Evolutionary conservation across 768 basidiomycete species (phyloP).

Genomic region (Phallus indusiatus): DNA sequence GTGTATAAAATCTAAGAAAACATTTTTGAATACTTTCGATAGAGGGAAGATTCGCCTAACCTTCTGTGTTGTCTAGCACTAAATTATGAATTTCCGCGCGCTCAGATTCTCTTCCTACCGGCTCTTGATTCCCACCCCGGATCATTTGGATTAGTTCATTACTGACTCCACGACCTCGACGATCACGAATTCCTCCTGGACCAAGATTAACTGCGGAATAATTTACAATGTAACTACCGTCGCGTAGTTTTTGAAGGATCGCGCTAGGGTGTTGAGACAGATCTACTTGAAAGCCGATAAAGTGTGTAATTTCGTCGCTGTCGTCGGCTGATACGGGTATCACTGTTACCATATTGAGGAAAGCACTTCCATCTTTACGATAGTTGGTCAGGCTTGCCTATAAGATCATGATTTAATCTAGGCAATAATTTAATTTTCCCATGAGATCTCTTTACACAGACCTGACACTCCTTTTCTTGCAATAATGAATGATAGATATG

Average conservation of each 20-base stretch:
- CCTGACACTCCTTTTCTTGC: conserved; percentile 79
- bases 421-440: background rate
- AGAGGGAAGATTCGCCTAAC: conserved; percentile 13
- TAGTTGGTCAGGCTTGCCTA: conserved; percentile 78
- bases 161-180: background rate
- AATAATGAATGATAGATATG: conserved; percentile 56
- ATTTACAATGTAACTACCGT: conserved; percentile 70
- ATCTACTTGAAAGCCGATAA: conserved; percentile 95
- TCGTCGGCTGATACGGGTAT: conserved; percentile 73
- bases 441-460: background rate
- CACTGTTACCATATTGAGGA: conserved; percentile 87
- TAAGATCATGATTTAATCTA: background rate
- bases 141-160: background rate
- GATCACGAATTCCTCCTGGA: background rate
- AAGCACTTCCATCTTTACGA: conserved; percentile 71
- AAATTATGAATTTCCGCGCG: conserved; percentile 19
- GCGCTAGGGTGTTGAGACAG: conserved; percentile 77
- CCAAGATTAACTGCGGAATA: conserved; percentile 25
- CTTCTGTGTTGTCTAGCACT: conserved; percentile 32
- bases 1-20: conserved; percentile 70
- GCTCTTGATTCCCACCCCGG: background rate
- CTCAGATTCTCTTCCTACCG: conserved; percentile 4
- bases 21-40: background rate
- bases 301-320: conserved; percentile 66
- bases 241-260: conserved; percentile 68